phyloP scores from a whole-genome alignment of 2,329 filamentous ascomycete species.

The Conoideocrella luteorostrata region DNA sequence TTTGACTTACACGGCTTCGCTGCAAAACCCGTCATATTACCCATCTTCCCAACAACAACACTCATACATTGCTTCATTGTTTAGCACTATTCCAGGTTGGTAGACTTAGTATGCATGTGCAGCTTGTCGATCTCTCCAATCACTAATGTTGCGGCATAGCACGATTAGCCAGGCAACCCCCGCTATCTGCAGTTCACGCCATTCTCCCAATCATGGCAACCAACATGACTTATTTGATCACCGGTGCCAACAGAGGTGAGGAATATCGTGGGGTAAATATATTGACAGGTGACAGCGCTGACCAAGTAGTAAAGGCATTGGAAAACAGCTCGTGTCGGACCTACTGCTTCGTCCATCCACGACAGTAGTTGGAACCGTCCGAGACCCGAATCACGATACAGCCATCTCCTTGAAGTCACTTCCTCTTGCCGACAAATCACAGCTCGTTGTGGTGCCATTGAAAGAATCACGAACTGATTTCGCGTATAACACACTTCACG shows the following conservation, averaged over 20 bases:
- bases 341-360: conserved; percentile 11
- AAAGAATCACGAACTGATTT: conserved; percentile 26
- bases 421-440: conserved; percentile 25
- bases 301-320: conserved; percentile 11
- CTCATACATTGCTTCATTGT: too few species aligned
- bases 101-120: too few species aligned
- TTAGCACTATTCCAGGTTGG: too few species aligned
- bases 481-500: conserved; percentile 20
- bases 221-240: conserved; percentile 10
- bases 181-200: too few species aligned
- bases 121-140: too few species aligned
- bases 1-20: too few species aligned
- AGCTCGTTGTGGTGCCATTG: conserved; percentile 30
- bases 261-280: too few species aligned
- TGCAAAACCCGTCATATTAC: too few species aligned
- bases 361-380: conserved; percentile 35
- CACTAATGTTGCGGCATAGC: too few species aligned
- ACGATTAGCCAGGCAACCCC: too few species aligned
- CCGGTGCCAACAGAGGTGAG: conserved; percentile 12
- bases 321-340: conserved; percentile 9
- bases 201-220: conserved; percentile 1
- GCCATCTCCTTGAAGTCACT: conserved; percentile 17
- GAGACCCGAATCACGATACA: conserved; percentile 21
- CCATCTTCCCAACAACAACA: too few species aligned
- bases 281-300: neutral